Base-by-base conservation (phyloP, 352 stramenopile species). In the Pythium angustatum region DNA sequence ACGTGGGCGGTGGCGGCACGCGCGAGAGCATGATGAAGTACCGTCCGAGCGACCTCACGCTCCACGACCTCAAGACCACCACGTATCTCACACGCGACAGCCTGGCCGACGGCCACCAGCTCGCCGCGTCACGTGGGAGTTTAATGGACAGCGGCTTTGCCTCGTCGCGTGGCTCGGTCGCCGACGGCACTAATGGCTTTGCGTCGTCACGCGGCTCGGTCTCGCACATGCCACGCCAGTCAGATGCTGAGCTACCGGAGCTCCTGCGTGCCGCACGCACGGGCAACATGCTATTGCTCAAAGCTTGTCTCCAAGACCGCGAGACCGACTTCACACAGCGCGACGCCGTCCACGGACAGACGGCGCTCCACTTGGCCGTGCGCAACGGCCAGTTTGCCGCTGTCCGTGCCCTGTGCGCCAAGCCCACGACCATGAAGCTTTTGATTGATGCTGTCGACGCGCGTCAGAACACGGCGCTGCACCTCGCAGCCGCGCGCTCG, bases 401-500 rank as follows among this genome's bases (percentile, higher is more conserved):
- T 27, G 76, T 94, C 24, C 81, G 87, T 44, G 64, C 87, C 66
- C 59, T 95, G 48, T 91, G 83, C 58, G 76, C 84, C 33, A 89
- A 88, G 66, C 79, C 79, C 34, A 76, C 41, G 11, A 52, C 19
- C 27, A 73, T 76, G 33, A 69, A 74, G 19, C 51, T 84, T 45
- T 72, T 95, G 3, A 76, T 95, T 44, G 83, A 92, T 64, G 78
- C 81, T 24, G 75, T 83, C 3, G 86, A 95, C 72, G 77, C 78
- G 38, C 80, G 86, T 19, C 54, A 81, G 43, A 95, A 95, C 76
- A 93, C 86, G 10, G 79, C 86, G 9, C 53, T 95, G 52, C 86
- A 95, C 51, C 47, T 95, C 21, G 86, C 86, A 10, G 69, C 81
- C n/a, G 86, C 84, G 28, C 91, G 91, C 58, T 95, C 86, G 44